Evolutionary conservation across 805 yeast species (phyloP), one percentile per base, ranked within the genome.

Genomic region (Debaryomyces hansenii): DNA sequence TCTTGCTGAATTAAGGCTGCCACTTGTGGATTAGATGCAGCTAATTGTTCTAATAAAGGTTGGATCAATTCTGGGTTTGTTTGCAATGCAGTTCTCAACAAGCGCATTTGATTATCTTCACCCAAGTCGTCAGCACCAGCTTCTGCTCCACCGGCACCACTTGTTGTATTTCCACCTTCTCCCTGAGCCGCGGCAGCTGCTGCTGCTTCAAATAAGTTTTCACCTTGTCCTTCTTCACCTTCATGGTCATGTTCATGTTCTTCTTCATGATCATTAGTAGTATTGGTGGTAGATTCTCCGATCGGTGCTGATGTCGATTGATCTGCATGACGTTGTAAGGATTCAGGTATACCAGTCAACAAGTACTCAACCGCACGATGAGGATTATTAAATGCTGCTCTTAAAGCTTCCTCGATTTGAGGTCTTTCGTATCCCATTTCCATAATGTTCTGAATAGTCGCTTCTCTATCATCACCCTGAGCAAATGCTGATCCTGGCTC

Each of bases 341-440:
- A 64, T 58, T 85, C 92, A 18, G 97, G 96, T 37, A 92, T 80
- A 2, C 97, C 98, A 40, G 91, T 89, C 53, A 94, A 72, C 42
- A 94, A 75, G 64, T 92, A 91, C 64, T 94, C 99, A 11, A 94
- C 98, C 0, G 99, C 99, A 59, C 99, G 83, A 64, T 92, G 98
- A 16, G 99, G 98, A 68, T 94, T 91, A 70, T 92, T 92, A 72
- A 83, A 94, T 1, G 99, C 98, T 12, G 96, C 96, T 57, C 95
- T 83, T 63, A 94, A 72, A 0, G 99, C 99, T 39, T 83, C 80
- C 68, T 89, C 95, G 20, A 90, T 97, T 62, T 89, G 88, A 14
- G 82, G 78, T 57, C 96, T 83, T 42, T 86, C 89, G 62, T 90
- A 94, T 7, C 99, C 99, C 97, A 94, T 90, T 55, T 89, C 97